These are phyloP conservation scores for Penicillium rolfsii DNA, from an alignment of 2,329 filamentous ascomycete genomes.

Conservation along the genomic window DNA sequence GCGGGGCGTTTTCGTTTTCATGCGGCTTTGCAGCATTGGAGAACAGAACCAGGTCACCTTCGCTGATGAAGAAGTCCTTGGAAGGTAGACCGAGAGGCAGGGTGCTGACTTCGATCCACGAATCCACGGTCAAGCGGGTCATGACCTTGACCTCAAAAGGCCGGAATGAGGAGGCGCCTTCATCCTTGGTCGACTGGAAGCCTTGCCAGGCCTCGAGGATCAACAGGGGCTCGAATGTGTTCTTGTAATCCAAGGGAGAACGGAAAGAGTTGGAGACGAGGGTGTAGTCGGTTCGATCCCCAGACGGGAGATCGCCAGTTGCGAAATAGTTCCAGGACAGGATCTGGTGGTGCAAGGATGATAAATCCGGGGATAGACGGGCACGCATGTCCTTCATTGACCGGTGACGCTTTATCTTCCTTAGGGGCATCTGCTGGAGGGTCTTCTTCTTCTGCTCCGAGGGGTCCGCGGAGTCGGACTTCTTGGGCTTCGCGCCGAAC, in stretches of 20 bases:
- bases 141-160: slow-evolving; percentile 86
- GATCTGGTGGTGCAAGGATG: slow-evolving; percentile 79
- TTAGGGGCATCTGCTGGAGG: slow-evolving; percentile 70
- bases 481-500: slow-evolving; percentile 53
- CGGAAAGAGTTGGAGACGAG: slow-evolving; percentile 77
- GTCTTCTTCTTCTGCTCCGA: slow-evolving; percentile 53
- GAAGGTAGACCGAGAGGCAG: slow-evolving; percentile 72
- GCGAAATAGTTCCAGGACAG: slow-evolving; percentile 96
- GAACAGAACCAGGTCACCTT: slow-evolving; percentile 87
- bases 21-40: slow-evolving; percentile 74
- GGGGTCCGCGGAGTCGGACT: slow-evolving; percentile 47
- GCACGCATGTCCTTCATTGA: slow-evolving; percentile 94
- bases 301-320: slow-evolving; percentile 80
- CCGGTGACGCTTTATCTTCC: slow-evolving; percentile 77
- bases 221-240: slow-evolving; percentile 86
- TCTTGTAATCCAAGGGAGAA: slow-evolving; percentile 77
- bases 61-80: slow-evolving; percentile 71
- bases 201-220: slow-evolving; percentile 95
- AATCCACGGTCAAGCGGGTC: slow-evolving; percentile 86
- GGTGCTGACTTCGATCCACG: slow-evolving; percentile 88
- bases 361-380: slow-evolving; percentile 85
- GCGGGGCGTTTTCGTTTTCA: slow-evolving; percentile 65
- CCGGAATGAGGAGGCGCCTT: slow-evolving; percentile 67
- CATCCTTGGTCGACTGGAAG: slow-evolving; percentile 87
- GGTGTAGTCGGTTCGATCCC: slow-evolving; percentile 70